These are phyloP conservation scores for Tephrocybe sp. DNA, from an alignment of 768 basidiomycete genomes.

Conservation along the genomic window DNA sequence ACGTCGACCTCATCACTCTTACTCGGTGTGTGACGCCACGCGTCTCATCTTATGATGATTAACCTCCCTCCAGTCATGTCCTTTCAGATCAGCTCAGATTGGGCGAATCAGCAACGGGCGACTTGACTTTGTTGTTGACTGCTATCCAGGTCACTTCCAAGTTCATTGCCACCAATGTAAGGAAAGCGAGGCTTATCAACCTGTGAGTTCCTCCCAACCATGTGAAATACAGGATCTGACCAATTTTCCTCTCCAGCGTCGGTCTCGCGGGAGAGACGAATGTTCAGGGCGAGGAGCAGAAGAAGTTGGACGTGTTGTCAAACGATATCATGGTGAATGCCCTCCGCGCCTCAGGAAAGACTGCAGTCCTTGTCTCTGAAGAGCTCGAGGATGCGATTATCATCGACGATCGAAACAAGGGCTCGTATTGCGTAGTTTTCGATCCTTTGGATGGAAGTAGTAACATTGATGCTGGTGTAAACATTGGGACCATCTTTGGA, in stretches of 20 bases:
- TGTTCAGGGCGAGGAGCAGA: constrained; percentile 98
- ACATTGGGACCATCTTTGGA: constrained; percentile 97
- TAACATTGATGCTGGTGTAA: constrained; percentile 98
- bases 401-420: constrained; percentile 77
- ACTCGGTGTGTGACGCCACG: constrained; percentile 61
- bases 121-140: constrained; percentile 90
- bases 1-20: constrained; percentile 88
- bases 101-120: constrained; percentile 84
- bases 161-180: constrained; percentile 97
- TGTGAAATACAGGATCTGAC: constrained; percentile 6
- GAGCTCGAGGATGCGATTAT: constrained; percentile 92
- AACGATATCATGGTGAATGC: constrained; percentile 99
- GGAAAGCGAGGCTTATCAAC: constrained; percentile 96
- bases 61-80: constrained; percentile 65
- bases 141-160: constrained; percentile 96
- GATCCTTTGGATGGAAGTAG: constrained; percentile 96
- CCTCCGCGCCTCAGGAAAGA: constrained; percentile 94
- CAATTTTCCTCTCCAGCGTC: constrained; percentile 53
- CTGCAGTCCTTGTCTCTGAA: constrained; percentile 95
- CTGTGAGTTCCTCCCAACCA: constrained; percentile 55
- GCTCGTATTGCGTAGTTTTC: constrained; percentile 96
- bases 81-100: constrained; percentile 82
- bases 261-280: constrained; percentile 97
- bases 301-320: constrained; percentile 96
- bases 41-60: not conserved